Percentiles rank a stretch among this genome's conserved stretches.
Evolutionary conservation across 805 yeast species (phyloP).

Genomic region (Candida tammaniensis): DNA sequence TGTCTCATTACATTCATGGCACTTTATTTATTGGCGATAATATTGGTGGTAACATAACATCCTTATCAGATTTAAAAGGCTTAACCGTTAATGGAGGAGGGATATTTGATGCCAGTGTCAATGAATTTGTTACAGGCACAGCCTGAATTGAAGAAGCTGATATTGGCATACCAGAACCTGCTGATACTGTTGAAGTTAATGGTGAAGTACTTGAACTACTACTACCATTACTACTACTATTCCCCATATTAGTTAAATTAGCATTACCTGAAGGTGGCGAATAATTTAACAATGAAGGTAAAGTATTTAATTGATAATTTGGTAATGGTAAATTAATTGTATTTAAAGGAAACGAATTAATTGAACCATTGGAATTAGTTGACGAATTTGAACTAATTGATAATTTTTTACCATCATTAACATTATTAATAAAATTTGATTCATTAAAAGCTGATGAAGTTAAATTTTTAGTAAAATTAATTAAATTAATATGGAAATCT

Average conservation of each 20-base stretch:
- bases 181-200: slow-evolving; percentile 3
- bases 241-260: no score
- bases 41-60: slow-evolving; percentile 11
- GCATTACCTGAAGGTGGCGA: no score
- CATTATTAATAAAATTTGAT: background rate
- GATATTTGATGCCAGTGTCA: no score
- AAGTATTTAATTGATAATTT: background rate
- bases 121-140: no score
- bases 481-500: slow-evolving; percentile 9
- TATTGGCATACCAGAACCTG: no score
- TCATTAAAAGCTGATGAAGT: slow-evolving; percentile 2
- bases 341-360: background rate
- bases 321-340: background rate
- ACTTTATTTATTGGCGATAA: slow-evolving; percentile 5
- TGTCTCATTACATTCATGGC: background rate
- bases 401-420: background rate
- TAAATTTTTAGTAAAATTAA: slow-evolving; percentile 6
- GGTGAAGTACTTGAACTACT: background rate
- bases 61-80: slow-evolving; percentile 5
- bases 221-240: no score
- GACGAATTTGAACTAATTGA: slow-evolving; percentile 1
- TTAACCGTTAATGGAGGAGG: slow-evolving; percentile 1
- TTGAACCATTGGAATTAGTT: background rate
- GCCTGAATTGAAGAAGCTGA: background rate
- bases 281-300: background rate